Conservation (phyloP, 345 rosid genomes). For the Orychophragmus violaceus region DNA sequence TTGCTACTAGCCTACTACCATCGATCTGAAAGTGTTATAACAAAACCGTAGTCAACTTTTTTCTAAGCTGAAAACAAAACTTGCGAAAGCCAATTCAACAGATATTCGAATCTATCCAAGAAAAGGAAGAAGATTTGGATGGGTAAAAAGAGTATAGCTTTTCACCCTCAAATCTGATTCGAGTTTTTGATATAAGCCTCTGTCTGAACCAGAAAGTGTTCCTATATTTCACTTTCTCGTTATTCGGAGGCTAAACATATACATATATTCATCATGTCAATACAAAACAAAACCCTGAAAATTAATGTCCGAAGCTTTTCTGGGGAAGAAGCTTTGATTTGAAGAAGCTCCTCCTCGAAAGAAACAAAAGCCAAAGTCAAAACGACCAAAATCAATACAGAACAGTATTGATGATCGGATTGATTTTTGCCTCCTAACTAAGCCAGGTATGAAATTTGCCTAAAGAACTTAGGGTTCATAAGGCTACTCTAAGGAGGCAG, state of each 20-base stretch:
- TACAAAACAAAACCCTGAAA: not conserved
- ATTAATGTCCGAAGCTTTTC: slow-evolving; percentile 12
- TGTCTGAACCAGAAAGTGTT: slow-evolving; percentile 33
- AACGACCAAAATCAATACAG: slow-evolving; percentile 16
- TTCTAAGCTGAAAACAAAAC: no score
- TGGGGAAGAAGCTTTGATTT: not conserved
- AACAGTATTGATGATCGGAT: slow-evolving; percentile 8
- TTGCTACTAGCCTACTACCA: no score
- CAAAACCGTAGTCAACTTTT: no score
- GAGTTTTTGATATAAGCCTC: slow-evolving; percentile 25
- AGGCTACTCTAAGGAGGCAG: slow-evolving; percentile 30
- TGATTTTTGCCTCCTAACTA: slow-evolving; percentile 29
- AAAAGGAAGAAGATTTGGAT: not conserved
- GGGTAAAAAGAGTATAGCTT: not conserved
- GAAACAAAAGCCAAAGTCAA: not conserved
- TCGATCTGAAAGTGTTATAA: no score
- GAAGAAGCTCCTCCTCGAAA: not conserved
- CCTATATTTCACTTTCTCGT: slow-evolving; percentile 17
- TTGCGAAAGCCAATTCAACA: not conserved
- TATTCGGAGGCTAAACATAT: slow-evolving; percentile 28
- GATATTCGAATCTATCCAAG: slow-evolving; percentile 12
- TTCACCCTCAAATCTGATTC: slow-evolving; percentile 15
- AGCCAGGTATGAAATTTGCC: slow-evolving; percentile 23
- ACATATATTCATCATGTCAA: not conserved
- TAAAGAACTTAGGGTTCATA: slow-evolving; percentile 28